These are phyloP conservation scores for Pyricularia sp. DNA, from an alignment of 2,329 filamentous ascomycete genomes.

Conservation along the genomic window DNA sequence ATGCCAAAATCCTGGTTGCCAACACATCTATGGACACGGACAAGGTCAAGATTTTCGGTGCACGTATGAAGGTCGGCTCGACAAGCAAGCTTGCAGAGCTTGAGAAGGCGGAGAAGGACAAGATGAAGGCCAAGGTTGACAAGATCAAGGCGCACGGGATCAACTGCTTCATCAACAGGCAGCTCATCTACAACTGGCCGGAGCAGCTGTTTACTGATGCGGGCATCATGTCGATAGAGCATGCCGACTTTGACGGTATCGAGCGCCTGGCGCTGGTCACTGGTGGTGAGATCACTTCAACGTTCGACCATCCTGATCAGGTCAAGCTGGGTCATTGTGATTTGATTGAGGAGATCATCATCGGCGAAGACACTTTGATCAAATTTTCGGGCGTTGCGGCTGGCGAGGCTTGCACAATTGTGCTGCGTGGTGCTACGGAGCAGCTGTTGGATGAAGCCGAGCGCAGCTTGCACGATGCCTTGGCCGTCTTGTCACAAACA, in stretches of 20 bases:
- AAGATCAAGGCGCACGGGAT: conserved; percentile 98
- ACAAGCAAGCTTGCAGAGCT: conserved; percentile 96
- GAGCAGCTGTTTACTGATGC: conserved; percentile 97
- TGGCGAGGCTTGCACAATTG: conserved; percentile 89
- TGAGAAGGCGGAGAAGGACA: conserved; percentile 95
- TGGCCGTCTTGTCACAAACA: conserved; percentile 93
- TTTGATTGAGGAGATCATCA: conserved; percentile 93
- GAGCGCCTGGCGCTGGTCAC: conserved; percentile 91
- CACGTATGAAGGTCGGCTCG: conserved; percentile 88
- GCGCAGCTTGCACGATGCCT: conserved; percentile 85
- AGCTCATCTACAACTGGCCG: conserved; percentile 99
- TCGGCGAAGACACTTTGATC: conserved; percentile 94
- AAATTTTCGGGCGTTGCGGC: conserved; percentile 94
- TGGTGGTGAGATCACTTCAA: conserved; percentile 92
- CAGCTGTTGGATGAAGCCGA: conserved; percentile 96
- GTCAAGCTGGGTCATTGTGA: conserved; percentile 95
- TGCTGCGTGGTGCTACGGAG: conserved; percentile 89
- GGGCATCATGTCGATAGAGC: conserved; percentile 96
- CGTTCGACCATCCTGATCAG: conserved; percentile 94
- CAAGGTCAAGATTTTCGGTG: conserved; percentile 99
- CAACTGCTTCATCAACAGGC: conserved; percentile 99
- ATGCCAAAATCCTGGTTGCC: conserved; percentile 94
- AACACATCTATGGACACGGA: conserved; percentile 99
- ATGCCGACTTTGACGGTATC: conserved; percentile 97
- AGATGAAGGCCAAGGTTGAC: conserved; percentile 99